Conservation (phyloP, 176 grass and related monocot species). For the Olyra latifolia region DNA sequence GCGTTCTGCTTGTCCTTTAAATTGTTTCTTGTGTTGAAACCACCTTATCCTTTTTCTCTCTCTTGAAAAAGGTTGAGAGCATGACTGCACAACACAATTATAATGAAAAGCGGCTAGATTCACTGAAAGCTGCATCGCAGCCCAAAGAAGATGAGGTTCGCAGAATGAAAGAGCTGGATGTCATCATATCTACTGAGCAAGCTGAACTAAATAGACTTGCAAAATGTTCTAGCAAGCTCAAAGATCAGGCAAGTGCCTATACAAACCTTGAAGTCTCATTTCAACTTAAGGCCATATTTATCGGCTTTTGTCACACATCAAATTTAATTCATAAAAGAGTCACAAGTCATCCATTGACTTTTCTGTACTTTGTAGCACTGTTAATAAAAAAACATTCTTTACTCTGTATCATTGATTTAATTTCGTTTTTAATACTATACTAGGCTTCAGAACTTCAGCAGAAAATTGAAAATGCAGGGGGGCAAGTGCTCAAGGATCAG, state of each 20-base stretch:
- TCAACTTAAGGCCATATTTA: neutral
- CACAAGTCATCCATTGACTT: neutral
- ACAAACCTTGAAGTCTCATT: conserved; percentile 20
- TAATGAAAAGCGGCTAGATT: conserved; percentile 71
- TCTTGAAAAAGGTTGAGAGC: conserved; percentile 69
- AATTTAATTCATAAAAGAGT: neutral
- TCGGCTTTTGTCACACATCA: conserved; percentile 4
- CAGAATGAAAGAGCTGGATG: conserved; percentile 69
- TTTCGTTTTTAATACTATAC: conserved; percentile 1
- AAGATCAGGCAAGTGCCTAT: conserved; percentile 64
- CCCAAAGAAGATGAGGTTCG: conserved; percentile 70
- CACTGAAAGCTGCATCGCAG: conserved; percentile 67
- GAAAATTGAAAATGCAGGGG: conserved; percentile 92
- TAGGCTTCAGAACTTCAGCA: conserved; percentile 94
- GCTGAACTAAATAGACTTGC: conserved; percentile 64
- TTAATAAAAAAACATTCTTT: conserved; percentile 15
- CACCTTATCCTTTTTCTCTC: conserved; percentile 11
- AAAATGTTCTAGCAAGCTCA: conserved; percentile 85
- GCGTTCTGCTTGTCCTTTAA: conserved; percentile 20
- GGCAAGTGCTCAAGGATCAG: conserved; percentile 84
- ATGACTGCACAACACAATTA: conserved; percentile 72
- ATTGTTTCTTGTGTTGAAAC: conserved; percentile 5
- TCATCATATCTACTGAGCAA: conserved; percentile 60
- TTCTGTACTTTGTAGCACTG: conserved; percentile 9
- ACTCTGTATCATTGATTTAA: neutral